Percentiles rank a stretch among this genome's conserved stretches.
Conservation (phyloP, 257 asterid genomes). For the Craterostigma plantagineum region DNA sequence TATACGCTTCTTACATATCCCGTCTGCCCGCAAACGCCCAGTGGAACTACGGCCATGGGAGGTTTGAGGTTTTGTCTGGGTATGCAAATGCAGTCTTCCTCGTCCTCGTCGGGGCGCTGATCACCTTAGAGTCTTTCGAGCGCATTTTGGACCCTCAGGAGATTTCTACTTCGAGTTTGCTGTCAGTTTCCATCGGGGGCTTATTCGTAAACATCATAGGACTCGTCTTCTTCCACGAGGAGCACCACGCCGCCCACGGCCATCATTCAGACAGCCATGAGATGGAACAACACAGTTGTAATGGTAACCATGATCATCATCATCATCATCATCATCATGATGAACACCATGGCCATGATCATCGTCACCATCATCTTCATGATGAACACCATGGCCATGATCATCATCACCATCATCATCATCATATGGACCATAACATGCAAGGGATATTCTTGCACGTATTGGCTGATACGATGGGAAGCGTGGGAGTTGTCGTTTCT, state of each 20-base stretch:
- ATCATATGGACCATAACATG: constrained; percentile 94
- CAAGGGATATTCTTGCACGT: constrained; percentile 96
- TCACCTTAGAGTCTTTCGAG: constrained; percentile 80
- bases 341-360: constrained; percentile 6
- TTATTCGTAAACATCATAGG: constrained; percentile 79
- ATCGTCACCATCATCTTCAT: too few species aligned
- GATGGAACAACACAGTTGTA: too few species aligned
- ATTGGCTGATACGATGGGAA: constrained; percentile 90
- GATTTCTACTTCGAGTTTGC: constrained; percentile 66
- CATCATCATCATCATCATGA: constrained; percentile 1
- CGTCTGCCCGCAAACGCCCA: constrained; percentile 77
- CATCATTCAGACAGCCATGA: constrained; percentile 30
- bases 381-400: neutral
- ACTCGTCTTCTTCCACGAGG: constrained; percentile 88
- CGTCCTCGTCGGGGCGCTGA: constrained; percentile 78
- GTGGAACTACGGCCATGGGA: constrained; percentile 88
- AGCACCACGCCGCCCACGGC: constrained; percentile 98
- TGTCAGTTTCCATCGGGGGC: constrained; percentile 84
- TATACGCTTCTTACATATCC: constrained; percentile 86
- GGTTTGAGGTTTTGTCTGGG: constrained; percentile 93
- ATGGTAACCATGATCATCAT: too few species aligned
- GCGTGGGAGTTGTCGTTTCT: constrained; percentile 83
- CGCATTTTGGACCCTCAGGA: constrained; percentile 94
- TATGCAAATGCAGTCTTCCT: constrained; percentile 80
- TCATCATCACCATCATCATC: constrained; percentile 27